Percentiles rank a stretch among this genome's conserved stretches.
These are phyloP conservation scores for Recurvomyces mirabilis DNA, from an alignment of 495 filamentous ascomycete genomes.

Conservation along the genomic window DNA sequence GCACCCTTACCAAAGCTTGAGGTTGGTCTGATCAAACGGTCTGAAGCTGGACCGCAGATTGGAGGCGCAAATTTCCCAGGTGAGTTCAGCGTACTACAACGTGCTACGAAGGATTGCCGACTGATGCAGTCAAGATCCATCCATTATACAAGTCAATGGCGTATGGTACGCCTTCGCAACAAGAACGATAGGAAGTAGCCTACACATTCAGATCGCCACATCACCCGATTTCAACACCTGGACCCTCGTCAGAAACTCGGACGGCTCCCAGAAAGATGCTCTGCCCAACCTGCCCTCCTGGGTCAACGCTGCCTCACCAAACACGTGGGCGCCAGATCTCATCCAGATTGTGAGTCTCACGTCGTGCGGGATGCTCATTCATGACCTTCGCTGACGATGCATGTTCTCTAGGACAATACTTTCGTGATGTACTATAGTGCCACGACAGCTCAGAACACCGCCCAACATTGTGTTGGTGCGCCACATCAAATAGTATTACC, in stretches of 20 bases:
- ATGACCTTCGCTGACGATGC: too few relatives aligned
- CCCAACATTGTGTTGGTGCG: constrained; percentile 38
- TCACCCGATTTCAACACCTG: constrained; percentile 17
- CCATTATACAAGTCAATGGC: constrained; percentile 14
- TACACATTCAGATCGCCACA: constrained; percentile 19
- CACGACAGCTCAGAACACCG: constrained; percentile 16
- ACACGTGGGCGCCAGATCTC: constrained; percentile 22
- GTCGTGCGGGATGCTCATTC: too few relatives aligned
- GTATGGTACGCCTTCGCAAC: constrained; percentile 23
- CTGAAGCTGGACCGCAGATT: constrained; percentile 6
- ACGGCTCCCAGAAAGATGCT: constrained; percentile 17
- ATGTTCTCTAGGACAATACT: too few relatives aligned
- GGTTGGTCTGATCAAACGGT: constrained; percentile 9
- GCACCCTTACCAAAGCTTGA: neutral
- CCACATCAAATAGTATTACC: constrained; percentile 29
- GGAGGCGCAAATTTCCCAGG: constrained; percentile 16
- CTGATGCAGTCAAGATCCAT: too few relatives aligned
- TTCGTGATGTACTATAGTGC: constrained; percentile 38
- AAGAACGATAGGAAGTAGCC: constrained; percentile 1
- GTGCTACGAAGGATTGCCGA: too few relatives aligned
- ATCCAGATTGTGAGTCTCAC: neutral
- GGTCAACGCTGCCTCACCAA: constrained; percentile 11
- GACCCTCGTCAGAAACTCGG: constrained; percentile 8
- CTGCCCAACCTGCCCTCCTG: constrained; percentile 16
- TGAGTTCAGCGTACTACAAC: neutral